phyloP scores from a whole-genome alignment of 495 filamentous ascomycete genomes.

The Penicillium tannophilum region DNA sequence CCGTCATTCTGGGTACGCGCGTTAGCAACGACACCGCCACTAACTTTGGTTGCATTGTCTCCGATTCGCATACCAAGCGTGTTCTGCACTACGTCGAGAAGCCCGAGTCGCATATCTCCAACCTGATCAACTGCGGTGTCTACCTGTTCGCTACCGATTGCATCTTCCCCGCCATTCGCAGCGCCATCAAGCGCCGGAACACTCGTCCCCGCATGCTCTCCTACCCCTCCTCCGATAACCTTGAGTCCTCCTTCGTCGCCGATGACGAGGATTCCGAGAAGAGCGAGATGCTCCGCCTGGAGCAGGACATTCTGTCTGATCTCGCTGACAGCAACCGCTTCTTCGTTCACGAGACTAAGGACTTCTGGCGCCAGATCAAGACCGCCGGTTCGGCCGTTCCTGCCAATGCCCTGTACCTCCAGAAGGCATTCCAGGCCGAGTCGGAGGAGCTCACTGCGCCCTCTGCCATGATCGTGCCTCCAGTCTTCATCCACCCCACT shows the following conservation, averaged over 20 bases:
- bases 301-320: constrained; percentile 97
- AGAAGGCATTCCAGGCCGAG: constrained; percentile 85
- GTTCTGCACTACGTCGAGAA: constrained; percentile 99
- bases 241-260: constrained; percentile 79
- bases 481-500: constrained; percentile 97
- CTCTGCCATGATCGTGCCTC: constrained; percentile 86
- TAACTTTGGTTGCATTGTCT: constrained; percentile 98
- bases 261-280: constrained; percentile 74
- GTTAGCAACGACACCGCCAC: constrained; percentile 89
- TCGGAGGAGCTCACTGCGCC: constrained; percentile 82
- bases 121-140: constrained; percentile 99
- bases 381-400: constrained; percentile 96
- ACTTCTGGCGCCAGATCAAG: constrained; percentile 99
- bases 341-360: constrained; percentile 97
- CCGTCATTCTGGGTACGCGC: constrained; percentile 92
- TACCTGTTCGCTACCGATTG: constrained; percentile 95
- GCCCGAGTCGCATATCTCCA: constrained; percentile 96
- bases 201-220: constrained; percentile 88
- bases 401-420: constrained; percentile 95
- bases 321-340: constrained; percentile 97
- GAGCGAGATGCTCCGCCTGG: constrained; percentile 89
- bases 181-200: constrained; percentile 92
- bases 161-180: constrained; percentile 95
- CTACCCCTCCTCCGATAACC: constrained; percentile 93
- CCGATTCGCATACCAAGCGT: constrained; percentile 89